Conservation (phyloP, 2,329 filamentous ascomycete species). For the Penicillium sp. region DNA sequence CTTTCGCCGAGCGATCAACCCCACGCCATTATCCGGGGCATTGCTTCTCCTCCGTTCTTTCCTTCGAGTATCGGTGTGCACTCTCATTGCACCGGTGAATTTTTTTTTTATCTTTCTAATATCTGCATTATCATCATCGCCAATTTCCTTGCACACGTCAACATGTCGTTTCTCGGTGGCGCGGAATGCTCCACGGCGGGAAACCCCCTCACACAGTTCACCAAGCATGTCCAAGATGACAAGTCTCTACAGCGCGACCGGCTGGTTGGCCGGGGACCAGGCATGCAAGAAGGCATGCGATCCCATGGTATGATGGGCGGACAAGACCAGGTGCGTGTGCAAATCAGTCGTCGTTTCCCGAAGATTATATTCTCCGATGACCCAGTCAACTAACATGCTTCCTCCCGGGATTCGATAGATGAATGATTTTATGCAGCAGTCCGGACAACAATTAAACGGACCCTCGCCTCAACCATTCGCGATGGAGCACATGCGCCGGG, state of each 20-base stretch:
- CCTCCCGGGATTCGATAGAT: conserved; percentile 56
- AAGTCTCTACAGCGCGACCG: conserved; percentile 91
- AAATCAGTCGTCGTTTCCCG: not conserved
- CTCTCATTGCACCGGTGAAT: not conserved
- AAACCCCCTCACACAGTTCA: conserved; percentile 95
- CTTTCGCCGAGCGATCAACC: conserved; percentile 15
- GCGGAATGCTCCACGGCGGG: conserved; percentile 95
- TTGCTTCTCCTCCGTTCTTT: conserved; percentile 2
- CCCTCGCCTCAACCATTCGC: conserved; percentile 60
- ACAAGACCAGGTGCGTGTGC: conserved; percentile 66
- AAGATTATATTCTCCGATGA: not conserved
- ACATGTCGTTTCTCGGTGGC: conserved; percentile 93
- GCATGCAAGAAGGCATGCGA: conserved; percentile 74
- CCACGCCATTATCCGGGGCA: conserved; percentile 23
- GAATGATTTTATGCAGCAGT: conserved; percentile 87
- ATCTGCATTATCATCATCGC: not conserved
- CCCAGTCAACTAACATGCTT: not conserved
- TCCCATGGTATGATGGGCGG: conserved; percentile 67
- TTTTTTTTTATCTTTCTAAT: not conserved
- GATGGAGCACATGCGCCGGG: conserved; percentile 67
- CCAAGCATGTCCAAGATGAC: conserved; percentile 95
- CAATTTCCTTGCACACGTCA: not conserved
- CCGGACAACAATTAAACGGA: conserved; percentile 58
- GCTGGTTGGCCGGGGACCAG: conserved; percentile 73
- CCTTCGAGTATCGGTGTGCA: not conserved